Conservation (phyloP, 352 stramenopile species). For the Phytophthora colocasiae region DNA sequence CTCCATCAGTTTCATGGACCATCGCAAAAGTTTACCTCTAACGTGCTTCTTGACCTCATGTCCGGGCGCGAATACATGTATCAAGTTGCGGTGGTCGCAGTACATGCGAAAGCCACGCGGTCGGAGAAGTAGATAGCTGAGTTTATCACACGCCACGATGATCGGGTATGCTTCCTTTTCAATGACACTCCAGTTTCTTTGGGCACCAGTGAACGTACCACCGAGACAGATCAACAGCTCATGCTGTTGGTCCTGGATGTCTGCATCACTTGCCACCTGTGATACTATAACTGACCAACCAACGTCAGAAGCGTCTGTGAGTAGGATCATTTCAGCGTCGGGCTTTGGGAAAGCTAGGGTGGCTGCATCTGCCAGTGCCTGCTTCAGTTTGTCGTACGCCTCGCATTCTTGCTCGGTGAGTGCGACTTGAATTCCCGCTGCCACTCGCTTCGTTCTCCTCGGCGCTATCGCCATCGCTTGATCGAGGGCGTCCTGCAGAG, state of each 20-base stretch:
- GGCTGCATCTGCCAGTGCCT: conserved; percentile 11
- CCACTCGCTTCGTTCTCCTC: conserved; percentile 9
- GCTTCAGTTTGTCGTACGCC: conserved; percentile 14
- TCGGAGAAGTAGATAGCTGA: not conserved
- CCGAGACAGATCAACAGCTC: conserved; percentile 13
- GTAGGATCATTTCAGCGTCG: conserved; percentile 7
- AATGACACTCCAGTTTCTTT: conserved; percentile 15
- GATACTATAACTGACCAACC: conserved; percentile 1
- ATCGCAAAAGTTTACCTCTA: not conserved
- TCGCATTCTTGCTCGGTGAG: conserved; percentile 8
- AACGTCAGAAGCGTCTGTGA: conserved; percentile 4
- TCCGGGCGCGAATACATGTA: not conserved
- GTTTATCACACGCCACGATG: not conserved
- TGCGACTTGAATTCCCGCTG: conserved; percentile 6
- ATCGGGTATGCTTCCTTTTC: not conserved
- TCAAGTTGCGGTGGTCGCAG: not conserved
- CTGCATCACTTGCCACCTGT: conserved; percentile 1
- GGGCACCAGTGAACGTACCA: conserved; percentile 10
- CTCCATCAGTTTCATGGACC: not conserved
- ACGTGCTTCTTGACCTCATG: not conserved
- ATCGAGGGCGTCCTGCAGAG: conserved; percentile 8
- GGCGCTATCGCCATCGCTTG: not conserved
- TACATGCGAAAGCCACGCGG: not conserved
- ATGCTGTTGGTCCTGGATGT: conserved; percentile 15
- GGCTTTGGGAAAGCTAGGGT: conserved; percentile 21